Percentiles rank a stretch among this genome's conserved stretches.
Conservation (phyloP, 257 asterid species). For the Solanum sejunctum region DNA sequence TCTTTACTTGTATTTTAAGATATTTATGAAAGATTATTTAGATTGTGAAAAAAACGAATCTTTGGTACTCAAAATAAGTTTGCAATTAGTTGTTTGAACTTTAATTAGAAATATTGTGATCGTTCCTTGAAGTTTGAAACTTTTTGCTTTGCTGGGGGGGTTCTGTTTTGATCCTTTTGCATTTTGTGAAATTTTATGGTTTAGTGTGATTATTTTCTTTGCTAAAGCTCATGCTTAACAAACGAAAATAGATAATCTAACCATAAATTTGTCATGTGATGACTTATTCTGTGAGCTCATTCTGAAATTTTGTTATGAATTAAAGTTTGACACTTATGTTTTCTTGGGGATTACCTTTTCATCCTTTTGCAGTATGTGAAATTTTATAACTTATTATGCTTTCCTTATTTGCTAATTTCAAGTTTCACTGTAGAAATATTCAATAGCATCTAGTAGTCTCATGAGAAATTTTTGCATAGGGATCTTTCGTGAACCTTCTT, state of each 20-base stretch:
- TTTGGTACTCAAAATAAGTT: background rate
- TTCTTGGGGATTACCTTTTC: slow-evolving; percentile 28
- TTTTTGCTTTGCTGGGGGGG: background rate
- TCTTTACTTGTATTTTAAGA: background rate
- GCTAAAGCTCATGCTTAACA: background rate
- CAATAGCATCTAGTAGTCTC: background rate
- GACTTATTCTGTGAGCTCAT: background rate
- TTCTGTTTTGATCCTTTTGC: background rate
- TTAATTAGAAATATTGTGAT: background rate
- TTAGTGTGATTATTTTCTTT: background rate
- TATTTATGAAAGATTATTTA: background rate
- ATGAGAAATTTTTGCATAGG: background rate
- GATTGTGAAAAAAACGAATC: background rate
- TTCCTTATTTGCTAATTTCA: background rate
- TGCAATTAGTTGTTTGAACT: background rate
- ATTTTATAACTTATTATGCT: background rate
- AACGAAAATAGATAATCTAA: background rate
- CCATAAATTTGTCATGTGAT: background rate
- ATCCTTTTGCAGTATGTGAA: background rate
- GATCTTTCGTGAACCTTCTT: background rate
- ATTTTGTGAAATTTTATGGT: background rate
- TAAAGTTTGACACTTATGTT: background rate
- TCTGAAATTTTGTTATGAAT: background rate
- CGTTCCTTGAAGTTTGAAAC: background rate
- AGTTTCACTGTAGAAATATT: background rate